Evolutionary conservation across 495 filamentous ascomycete genomes (phyloP), one percentile per base, ranked within the genome.

Genomic region (Penicillium roqueforti): DNA sequence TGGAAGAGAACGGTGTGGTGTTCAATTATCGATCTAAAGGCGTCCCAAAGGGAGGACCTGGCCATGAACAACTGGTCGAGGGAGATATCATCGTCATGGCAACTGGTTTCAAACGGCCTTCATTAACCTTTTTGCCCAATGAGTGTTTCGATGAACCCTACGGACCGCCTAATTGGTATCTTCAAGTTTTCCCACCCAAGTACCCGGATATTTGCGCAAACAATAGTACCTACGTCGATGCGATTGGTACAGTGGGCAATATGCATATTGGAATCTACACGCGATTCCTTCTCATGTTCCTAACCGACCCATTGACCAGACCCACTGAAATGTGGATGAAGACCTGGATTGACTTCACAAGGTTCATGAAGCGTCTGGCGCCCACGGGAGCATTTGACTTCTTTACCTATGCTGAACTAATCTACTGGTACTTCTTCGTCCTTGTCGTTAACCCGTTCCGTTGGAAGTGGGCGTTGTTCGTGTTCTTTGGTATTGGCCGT

Each of bases 211-310:
- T 92, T 22, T 88, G 84, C 53, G 84, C 82, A 59, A 91, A 88
- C 72, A 95, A 95, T 65, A 91, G 82, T 73, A 92, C 89, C 0
- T 93, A 91, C 51, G 75, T 91, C 34, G 84, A 87, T 51, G 89
- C 85, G 1, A 92, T 95, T 55, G 89, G 90, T 3, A 74, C 73
- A 0, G 87, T 91, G 0, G 87, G 88, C 0, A 91, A 93, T 62
- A 92, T 86, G 76, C 89, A 95, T 57, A 91, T 93, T 26, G 90
- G 89, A 16, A 91, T 95, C 51, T 93, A 92, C 68, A 93, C 89
- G 0, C 75, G 90, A 1, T 84, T 95, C 55, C 72, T 95, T 29
- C 78, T 93, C 28, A 91, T 92, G 87, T 92, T 92, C 64, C 75
- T 93, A 42, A 82, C 86, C 10, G 89, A 93, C 60, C 87, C 87